Evolutionary conservation across 805 yeast genomes (phyloP).

Genomic region (Metschnikowia shivogae): DNA sequence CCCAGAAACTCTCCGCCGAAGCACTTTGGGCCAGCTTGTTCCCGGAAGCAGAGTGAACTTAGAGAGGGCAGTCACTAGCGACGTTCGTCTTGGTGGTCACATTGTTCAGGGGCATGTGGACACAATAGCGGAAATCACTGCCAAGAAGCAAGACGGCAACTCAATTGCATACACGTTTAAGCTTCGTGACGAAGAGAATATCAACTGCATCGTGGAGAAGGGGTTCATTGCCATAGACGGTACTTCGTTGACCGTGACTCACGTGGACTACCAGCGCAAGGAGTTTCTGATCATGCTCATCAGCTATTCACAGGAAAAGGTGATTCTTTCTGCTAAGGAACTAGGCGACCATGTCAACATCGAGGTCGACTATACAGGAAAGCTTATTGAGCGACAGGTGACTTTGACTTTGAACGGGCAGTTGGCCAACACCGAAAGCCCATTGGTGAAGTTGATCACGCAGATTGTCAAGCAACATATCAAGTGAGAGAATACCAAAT

Average conservation of each 20-base stretch:
- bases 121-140: conserved; percentile 67
- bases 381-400: conserved; percentile 85
- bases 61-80: conserved; percentile 86
- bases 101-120: conserved; percentile 98
- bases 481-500: neutral
- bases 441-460: conserved; percentile 46
- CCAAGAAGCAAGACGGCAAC: conserved; percentile 59
- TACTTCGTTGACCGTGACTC: conserved; percentile 82
- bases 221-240: conserved; percentile 95
- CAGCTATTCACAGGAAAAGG: conserved; percentile 82
- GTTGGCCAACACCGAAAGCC: conserved; percentile 44
- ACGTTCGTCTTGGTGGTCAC: conserved; percentile 92
- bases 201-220: conserved; percentile 83
- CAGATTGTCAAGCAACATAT: conserved; percentile 24
- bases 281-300: conserved; percentile 87
- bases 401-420: conserved; percentile 52
- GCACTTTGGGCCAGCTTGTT: conserved; percentile 63
- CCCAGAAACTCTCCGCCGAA: conserved; percentile 83
- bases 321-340: conserved; percentile 62
- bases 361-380: conserved; percentile 94
- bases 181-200: conserved; percentile 57
- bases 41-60: conserved; percentile 68
- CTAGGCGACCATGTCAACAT: conserved; percentile 71
- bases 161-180: conserved; percentile 73
- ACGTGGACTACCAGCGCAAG: conserved; percentile 54